phyloP scores from a whole-genome alignment of 2,329 filamentous ascomycete species.

The Orbilia quercus region DNA sequence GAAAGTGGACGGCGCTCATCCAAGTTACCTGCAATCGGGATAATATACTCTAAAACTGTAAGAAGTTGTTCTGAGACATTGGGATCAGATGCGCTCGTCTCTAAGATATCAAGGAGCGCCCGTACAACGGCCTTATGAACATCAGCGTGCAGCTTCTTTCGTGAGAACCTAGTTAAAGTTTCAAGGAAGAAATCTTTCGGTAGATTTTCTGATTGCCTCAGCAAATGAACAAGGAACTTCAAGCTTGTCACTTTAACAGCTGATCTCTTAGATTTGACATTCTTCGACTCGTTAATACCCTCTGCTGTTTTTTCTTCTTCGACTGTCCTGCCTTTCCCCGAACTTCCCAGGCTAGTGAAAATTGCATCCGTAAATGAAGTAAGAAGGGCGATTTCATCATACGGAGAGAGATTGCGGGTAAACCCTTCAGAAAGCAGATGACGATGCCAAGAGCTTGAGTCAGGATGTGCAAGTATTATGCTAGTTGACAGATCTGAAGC shows the following conservation, averaged over 20 bases:
- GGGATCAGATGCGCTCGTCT: no score
- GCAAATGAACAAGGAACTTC: not conserved
- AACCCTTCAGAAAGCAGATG: not conserved
- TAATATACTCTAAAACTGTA: not conserved
- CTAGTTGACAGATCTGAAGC: not conserved
- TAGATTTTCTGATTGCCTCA: not conserved
- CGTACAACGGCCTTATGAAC: not conserved
- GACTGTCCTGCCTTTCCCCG: not conserved
- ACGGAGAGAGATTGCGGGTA: not conserved
- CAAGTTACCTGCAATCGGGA: slow-evolving; percentile 15
- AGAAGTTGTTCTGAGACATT: not conserved
- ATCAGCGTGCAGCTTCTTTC: slow-evolving; percentile 1
- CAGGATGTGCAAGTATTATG: not conserved
- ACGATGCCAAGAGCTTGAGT: slow-evolving; percentile 17
- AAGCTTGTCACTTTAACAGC: slow-evolving; percentile 17
- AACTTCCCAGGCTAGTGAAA: not conserved
- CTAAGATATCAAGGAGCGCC: not conserved
- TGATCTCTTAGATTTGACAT: not conserved
- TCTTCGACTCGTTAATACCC: not conserved
- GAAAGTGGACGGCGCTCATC: not conserved
- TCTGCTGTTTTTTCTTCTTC: not conserved
- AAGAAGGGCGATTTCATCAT: not conserved
- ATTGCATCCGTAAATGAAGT: not conserved
- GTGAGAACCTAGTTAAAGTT: not conserved
- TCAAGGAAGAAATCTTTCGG: not conserved